Percentiles rank a stretch among this genome's conserved stretches.
These are phyloP conservation scores for Termitomyces sp. DNA, from an alignment of 768 basidiomycete species.

Conservation along the genomic window DNA sequence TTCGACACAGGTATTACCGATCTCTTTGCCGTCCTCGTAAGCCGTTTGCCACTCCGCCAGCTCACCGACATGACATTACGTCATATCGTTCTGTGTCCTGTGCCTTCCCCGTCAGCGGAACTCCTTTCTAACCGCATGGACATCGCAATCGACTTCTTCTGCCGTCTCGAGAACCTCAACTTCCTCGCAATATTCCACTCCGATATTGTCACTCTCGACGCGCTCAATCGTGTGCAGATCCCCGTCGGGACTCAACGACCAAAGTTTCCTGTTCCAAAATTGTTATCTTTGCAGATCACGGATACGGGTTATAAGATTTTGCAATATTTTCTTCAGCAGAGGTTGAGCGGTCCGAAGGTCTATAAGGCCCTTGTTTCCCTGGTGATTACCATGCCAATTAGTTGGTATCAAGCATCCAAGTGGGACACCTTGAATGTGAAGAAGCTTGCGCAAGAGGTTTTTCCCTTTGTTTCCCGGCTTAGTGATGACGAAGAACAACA, in stretches of 20 bases:
- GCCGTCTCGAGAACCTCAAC: background rate
- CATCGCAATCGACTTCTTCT: conserved; percentile 3
- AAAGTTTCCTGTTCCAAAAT: background rate
- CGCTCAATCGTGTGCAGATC: background rate
- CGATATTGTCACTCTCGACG: conserved; percentile 2
- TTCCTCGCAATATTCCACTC: background rate
- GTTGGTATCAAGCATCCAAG: background rate
- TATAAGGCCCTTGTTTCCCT: background rate
- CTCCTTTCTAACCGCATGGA: background rate
- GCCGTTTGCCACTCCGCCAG: background rate
- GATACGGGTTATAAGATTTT: background rate
- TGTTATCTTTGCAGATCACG: background rate
- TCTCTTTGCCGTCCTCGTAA: background rate
- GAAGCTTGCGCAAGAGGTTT: background rate
- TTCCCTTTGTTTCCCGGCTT: background rate
- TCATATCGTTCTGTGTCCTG: background rate
- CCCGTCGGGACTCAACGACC: background rate
- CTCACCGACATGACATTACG: background rate
- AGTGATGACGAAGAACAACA: background rate
- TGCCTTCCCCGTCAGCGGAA: background rate
- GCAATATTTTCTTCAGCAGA: background rate
- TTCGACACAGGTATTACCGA: background rate
- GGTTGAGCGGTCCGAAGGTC: background rate
- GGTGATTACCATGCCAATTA: background rate
- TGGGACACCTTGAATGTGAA: background rate